These are phyloP conservation scores for Tetratostichococcus sp. DNA, from an alignment of 139 green algal genomes.

Conservation along the genomic window DNA sequence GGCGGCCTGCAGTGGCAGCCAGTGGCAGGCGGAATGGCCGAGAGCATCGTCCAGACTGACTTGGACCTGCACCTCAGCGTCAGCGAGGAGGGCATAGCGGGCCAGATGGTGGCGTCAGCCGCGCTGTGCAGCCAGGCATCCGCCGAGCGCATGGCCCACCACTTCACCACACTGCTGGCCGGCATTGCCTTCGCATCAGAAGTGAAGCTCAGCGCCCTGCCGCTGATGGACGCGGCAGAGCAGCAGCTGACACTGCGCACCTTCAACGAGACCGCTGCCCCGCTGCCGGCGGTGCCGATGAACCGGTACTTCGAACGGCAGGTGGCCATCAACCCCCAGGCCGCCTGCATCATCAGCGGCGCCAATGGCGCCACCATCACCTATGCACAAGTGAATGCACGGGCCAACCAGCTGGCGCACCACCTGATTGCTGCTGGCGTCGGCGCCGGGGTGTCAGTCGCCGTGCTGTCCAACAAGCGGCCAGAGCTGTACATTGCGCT, in stretches of 20 bases:
- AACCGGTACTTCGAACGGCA: conserved; percentile 19
- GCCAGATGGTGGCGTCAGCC: background rate
- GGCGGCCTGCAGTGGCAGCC: too few relatives aligned
- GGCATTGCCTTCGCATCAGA: background rate
- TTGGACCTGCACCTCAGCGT: background rate
- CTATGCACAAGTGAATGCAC: conserved; percentile 11
- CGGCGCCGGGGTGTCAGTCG: conserved; percentile 9
- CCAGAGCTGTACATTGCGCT: conserved; percentile 1
- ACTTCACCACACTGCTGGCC: background rate
- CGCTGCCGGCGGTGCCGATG: background rate
- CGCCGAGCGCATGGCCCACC: background rate
- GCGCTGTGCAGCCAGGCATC: background rate
- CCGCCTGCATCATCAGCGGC: conserved; percentile 5
- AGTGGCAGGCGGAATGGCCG: too few relatives aligned
- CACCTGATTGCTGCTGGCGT: conserved; percentile 19
- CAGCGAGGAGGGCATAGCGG: background rate
- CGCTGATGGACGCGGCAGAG: background rate
- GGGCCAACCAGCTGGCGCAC: conserved; percentile 31
- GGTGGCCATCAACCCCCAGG: conserved; percentile 9
- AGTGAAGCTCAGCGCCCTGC: background rate
- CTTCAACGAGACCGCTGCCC: background rate
- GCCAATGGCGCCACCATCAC: conserved; percentile 1
- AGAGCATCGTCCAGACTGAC: background rate
- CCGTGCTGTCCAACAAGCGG: conserved; percentile 8
- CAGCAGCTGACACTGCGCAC: background rate